Evolutionary conservation across 108 stramenopile genomes (phyloP), one percentile per base, ranked within the genome.

Genomic region (Phaeodactylum tricornutum): DNA sequence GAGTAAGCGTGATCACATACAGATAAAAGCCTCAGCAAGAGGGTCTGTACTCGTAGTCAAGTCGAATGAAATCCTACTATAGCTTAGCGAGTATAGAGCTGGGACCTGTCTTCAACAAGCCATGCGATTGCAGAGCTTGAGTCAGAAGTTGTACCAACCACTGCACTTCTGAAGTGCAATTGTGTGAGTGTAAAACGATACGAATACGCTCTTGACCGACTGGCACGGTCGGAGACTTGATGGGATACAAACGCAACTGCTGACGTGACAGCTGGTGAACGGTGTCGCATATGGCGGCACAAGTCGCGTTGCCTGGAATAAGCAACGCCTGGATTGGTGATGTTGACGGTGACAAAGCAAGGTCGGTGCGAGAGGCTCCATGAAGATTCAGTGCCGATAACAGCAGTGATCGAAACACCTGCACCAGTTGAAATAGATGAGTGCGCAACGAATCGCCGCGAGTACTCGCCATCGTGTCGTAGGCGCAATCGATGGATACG

Each of bases 281-380:
- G 8, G 45, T 43, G 3, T 60, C 29, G 33, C 92, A 90, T 45
- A 92, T 72, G 16, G 49, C 50, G 12, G 76, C 59, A 40, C 85
- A 89, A 5, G 24, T 28, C 23, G 62, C 43, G 46, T 94, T 93
- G 14, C 94, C 96, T 12, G 93, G 80, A n/a, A 93, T 43, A 24
- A 93, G 43, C 38, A 97, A 54, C n/a, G 93, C 89, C 69, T 97
- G 93, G 38, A 97, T 95, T 3, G 96, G 92, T n/a, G 92, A 88
- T 11, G 9, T 49, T 59, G 84, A 67, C 64, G 79, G 29, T 69
- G 74, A 40, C 32, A 74, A 30, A 23, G 12, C 29, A 45, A 56
- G 5, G 24, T 36, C 12, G 16, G n/a, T n/a, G 15, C 44, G 3
- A 21, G 15, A n/a, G 27, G 44, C 33, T 34, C 14, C 11, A 23